Percentiles rank a stretch among this genome's conserved stretches.
These are phyloP conservation scores for Yamadazyma mexicana DNA, from an alignment of 1,139 yeast genomes.

Conservation along the genomic window DNA sequence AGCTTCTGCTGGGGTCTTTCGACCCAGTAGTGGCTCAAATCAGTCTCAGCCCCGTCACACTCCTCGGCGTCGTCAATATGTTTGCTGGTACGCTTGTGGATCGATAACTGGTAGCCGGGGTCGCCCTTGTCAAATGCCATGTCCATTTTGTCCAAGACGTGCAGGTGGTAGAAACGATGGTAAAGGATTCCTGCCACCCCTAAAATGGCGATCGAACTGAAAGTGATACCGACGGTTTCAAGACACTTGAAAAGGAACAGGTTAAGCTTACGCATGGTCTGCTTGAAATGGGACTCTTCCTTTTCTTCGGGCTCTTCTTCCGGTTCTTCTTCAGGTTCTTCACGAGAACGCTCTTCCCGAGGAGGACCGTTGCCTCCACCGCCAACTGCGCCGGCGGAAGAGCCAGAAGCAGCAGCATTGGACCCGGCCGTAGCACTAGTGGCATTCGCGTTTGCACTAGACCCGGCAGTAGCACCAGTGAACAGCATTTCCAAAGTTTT, in stretches of 20 bases:
- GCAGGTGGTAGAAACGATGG: slow-evolving; percentile 60
- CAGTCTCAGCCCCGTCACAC: slow-evolving; percentile 12
- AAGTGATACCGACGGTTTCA: slow-evolving; percentile 74
- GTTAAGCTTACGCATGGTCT: slow-evolving; percentile 13
- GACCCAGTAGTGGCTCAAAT: slow-evolving; percentile 53
- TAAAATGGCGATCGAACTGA: slow-evolving; percentile 69
- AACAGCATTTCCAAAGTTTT: slow-evolving; percentile 19
- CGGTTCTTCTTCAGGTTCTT: slow-evolving; percentile 14
- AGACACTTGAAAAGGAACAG: slow-evolving; percentile 45
- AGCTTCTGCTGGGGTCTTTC: slow-evolving; percentile 67
- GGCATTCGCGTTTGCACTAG: background rate
- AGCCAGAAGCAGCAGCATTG: too few relatives aligned
- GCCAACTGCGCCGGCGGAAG: slow-evolving; percentile 11
- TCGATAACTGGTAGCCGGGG: slow-evolving; percentile 60
- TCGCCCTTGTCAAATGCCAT: slow-evolving; percentile 69
- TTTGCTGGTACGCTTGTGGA: slow-evolving; percentile 45
- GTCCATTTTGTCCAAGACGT: slow-evolving; percentile 66
- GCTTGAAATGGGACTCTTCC: slow-evolving; percentile 14
- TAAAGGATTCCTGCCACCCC: slow-evolving; percentile 73
- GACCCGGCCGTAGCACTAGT: too few relatives aligned
- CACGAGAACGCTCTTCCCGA: background rate
- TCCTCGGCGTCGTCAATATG: slow-evolving; percentile 23
- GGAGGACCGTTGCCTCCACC: slow-evolving; percentile 8
- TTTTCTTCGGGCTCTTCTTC: slow-evolving; percentile 17
- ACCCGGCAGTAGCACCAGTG: too few relatives aligned